Percentiles rank a stretch among this genome's conserved stretches.
Conservation (phyloP, 495 filamentous ascomycete species). For the Annulohypoxylon maeteangense region DNA sequence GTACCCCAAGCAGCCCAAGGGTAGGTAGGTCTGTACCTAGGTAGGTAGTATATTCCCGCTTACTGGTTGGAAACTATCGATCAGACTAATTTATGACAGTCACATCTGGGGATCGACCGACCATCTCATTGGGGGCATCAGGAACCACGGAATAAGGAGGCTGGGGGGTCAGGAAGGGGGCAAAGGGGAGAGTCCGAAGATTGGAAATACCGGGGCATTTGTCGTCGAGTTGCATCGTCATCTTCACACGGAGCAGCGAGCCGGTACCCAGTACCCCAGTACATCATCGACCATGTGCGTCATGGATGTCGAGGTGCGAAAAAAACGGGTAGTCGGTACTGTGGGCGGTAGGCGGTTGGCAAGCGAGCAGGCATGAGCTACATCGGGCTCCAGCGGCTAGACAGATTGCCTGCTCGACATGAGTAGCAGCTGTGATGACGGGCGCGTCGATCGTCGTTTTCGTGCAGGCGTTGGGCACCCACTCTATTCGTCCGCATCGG, state of each 20-base stretch:
- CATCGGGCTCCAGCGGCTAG: not conserved
- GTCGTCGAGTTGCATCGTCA: not conserved
- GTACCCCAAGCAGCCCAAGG: not conserved
- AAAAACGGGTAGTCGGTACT: constrained; percentile 13
- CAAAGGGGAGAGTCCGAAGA: not conserved
- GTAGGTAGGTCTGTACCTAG: not conserved
- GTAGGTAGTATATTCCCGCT: not conserved
- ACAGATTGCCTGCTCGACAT: constrained; percentile 10
- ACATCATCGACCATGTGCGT: not conserved
- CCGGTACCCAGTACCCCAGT: not conserved
- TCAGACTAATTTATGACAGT: not conserved
- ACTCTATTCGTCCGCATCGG: constrained; percentile 11
- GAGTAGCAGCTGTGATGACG: not conserved
- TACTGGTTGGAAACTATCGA: constrained; percentile 1
- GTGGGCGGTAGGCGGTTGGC: not conserved
- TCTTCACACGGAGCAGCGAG: not conserved
- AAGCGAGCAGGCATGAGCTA: not conserved
- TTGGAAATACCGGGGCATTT: constrained; percentile 4
- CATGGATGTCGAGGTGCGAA: constrained; percentile 5
- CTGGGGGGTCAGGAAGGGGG: not conserved
- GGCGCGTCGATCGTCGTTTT: constrained; percentile 30
- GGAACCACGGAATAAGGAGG: not conserved
- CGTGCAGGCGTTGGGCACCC: constrained; percentile 22
- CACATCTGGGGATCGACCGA: not conserved
- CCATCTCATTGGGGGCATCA: not conserved